Conservation (phyloP, 371 early-diverging fungal genomes). For the Vairimorpha ceranae region DNA sequence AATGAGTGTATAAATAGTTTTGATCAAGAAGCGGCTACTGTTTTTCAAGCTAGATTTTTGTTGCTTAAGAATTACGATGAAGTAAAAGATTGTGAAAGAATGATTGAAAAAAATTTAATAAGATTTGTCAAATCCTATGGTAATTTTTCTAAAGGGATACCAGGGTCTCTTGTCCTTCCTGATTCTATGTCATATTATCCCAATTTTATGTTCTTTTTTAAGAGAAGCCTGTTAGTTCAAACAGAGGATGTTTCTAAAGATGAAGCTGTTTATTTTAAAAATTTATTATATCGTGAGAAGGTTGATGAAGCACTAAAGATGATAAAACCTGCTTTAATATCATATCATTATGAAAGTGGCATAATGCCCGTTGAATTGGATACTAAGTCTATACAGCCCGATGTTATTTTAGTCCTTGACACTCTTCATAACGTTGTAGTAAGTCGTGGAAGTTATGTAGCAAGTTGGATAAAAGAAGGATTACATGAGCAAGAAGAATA, state of each 20-base stretch:
- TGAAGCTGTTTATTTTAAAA: conserved; percentile 88
- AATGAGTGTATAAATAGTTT: conserved; percentile 80
- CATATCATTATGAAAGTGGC: conserved; percentile 77
- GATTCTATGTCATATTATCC: conserved; percentile 92
- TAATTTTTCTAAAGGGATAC: conserved; percentile 86
- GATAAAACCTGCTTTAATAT: conserved; percentile 93
- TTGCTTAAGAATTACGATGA: conserved; percentile 92
- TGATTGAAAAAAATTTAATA: conserved; percentile 96
- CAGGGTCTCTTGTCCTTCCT: conserved; percentile 77
- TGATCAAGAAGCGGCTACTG: conserved; percentile 96
- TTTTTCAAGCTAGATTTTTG: conserved; percentile 92
- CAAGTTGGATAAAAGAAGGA: conserved; percentile 79
- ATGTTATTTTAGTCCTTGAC: conserved; percentile 86
- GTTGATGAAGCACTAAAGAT: conserved; percentile 73
- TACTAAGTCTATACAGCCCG: conserved; percentile 85
- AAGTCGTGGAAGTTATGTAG: conserved; percentile 82
- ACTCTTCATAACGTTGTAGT: conserved; percentile 93
- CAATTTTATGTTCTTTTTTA: conserved; percentile 97
- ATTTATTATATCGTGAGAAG: conserved; percentile 53
- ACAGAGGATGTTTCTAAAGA: conserved; percentile 96
- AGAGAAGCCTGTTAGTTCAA: conserved; percentile 91
- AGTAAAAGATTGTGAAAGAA: conserved; percentile 88
- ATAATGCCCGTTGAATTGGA: conserved; percentile 89
- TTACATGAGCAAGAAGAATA: conserved; percentile 80
- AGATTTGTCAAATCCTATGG: conserved; percentile 90